Evolutionary conservation across 2,329 filamentous ascomycete species (phyloP).

Genomic region (Aureobasidium mangrovei): DNA sequence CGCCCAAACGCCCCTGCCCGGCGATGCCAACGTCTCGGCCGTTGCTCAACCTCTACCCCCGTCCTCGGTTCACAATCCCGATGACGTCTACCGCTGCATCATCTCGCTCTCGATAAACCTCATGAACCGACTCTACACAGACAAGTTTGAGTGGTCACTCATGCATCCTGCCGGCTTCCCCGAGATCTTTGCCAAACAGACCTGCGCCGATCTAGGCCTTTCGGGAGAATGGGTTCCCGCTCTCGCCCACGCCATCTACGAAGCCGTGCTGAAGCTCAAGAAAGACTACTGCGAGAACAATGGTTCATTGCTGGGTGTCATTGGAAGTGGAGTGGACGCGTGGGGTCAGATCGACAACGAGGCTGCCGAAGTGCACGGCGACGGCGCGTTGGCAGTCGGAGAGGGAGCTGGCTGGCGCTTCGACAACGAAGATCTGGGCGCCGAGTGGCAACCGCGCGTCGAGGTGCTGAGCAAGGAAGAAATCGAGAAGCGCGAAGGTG

Average conservation of each 20-base stretch:
- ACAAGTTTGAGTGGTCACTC: constrained; percentile 97
- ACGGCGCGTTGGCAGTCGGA: constrained; percentile 29
- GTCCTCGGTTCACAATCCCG: constrained; percentile 64
- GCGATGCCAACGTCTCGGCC: constrained; percentile 55
- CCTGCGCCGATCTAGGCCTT: constrained; percentile 84
- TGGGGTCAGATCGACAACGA: constrained; percentile 79
- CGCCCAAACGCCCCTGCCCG: constrained; percentile 37
- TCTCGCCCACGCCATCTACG: constrained; percentile 94
- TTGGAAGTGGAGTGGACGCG: constrained; percentile 60
- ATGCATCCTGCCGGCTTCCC: constrained; percentile 85
- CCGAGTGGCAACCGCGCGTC: constrained; percentile 44
- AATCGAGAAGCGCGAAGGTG: constrained; percentile 92
- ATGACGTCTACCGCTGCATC: constrained; percentile 91
- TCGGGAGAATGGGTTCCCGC: constrained; percentile 88
- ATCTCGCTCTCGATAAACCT: constrained; percentile 87
- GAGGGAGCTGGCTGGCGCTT: constrained; percentile 93
- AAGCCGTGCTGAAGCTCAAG: constrained; percentile 83
- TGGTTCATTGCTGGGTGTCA: constrained; percentile 48
- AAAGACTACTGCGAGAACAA: constrained; percentile 94
- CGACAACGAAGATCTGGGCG: constrained; percentile 75
- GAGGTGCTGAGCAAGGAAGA: constrained; percentile 77
- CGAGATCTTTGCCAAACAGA: constrained; percentile 84
- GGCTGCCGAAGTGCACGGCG: constrained; percentile 53
- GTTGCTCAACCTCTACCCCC: constrained; percentile 52
- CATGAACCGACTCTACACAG: constrained; percentile 82